Percentiles rank a stretch among this genome's conserved stretches.
Conservation (phyloP, 139 green algal species). For the Chlorella sorokiniana region DNA sequence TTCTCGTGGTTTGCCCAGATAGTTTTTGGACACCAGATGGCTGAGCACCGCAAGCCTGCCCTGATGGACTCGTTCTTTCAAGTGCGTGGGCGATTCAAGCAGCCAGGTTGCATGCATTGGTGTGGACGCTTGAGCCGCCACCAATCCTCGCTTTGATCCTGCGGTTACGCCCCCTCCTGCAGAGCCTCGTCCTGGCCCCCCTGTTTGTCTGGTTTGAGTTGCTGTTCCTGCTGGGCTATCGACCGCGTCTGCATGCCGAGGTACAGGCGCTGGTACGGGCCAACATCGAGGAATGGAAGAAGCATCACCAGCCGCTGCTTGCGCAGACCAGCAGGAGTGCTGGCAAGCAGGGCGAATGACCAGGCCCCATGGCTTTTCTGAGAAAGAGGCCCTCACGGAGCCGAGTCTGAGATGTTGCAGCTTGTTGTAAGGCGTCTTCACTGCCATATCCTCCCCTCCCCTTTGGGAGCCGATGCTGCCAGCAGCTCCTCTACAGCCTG, state of each 20-base stretch:
- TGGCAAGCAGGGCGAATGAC: not conserved
- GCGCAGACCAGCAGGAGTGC: not conserved
- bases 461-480: too few species aligned
- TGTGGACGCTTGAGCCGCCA: not conserved
- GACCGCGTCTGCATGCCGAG: slow-evolving; percentile 50
- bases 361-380: not conserved
- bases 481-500: too few species aligned
- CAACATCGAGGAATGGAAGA: slow-evolving; percentile 12
- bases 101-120: not conserved
- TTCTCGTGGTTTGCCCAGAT: slow-evolving; percentile 69
- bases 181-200: slow-evolving; percentile 69
- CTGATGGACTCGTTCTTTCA: slow-evolving; percentile 83
- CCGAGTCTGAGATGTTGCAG: too few species aligned
- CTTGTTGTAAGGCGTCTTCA: too few species aligned
- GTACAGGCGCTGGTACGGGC: slow-evolving; percentile 34
- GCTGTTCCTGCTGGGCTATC: slow-evolving; percentile 80
- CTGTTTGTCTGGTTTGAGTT: slow-evolving; percentile 90
- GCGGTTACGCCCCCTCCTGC: not conserved
- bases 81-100: slow-evolving; percentile 50
- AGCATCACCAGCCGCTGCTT: not conserved
- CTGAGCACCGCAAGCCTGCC: slow-evolving; percentile 77
- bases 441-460: too few species aligned
- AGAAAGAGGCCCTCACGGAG: not conserved
- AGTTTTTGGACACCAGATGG: slow-evolving; percentile 72
- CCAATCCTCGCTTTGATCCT: not conserved